Percentiles rank a stretch among this genome's conserved stretches.
These are phyloP conservation scores for Neurospora sp. DNA, from an alignment of 495 filamentous ascomycete species.

Conservation along the genomic window DNA sequence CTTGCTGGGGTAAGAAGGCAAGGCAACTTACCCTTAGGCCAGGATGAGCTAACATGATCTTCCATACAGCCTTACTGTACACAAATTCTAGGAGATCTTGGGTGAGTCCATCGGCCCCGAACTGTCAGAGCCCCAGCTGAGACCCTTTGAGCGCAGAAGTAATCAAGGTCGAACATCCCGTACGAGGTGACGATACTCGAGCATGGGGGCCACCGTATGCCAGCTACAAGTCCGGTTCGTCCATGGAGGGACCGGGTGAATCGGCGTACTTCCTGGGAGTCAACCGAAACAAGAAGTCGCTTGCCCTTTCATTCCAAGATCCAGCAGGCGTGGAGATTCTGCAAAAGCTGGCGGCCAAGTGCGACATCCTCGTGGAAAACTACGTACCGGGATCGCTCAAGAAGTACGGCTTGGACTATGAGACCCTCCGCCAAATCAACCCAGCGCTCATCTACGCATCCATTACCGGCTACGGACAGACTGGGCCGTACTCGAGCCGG, in stretches of 20 bases:
- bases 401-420: conserved; percentile 85
- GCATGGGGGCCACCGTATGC: conserved; percentile 97
- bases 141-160: conserved; percentile 65
- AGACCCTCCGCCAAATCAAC: conserved; percentile 67
- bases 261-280: conserved; percentile 90
- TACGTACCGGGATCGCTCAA: conserved; percentile 86
- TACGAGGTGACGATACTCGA: conserved; percentile 83
- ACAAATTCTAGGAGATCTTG: conserved; percentile 91
- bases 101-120: conserved; percentile 43
- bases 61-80: conserved; percentile 79
- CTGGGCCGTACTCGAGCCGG: conserved; percentile 77
- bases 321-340: conserved; percentile 73
- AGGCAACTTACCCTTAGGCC: background rate
- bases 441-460: conserved; percentile 60
- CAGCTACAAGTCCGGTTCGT: conserved; percentile 48
- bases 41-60: background rate
- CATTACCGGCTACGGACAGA: conserved; percentile 71
- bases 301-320: conserved; percentile 84
- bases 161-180: conserved; percentile 94
- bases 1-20: conserved; percentile 72
- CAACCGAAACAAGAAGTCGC: conserved; percentile 93
- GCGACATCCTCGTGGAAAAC: conserved; percentile 93
- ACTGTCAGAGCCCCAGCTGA: conserved; percentile 4
- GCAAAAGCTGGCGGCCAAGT: conserved; percentile 70
- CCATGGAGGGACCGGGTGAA: conserved; percentile 68